Evolutionary conservation across 2,329 filamentous ascomycete genomes (phyloP).

Genomic region (Monilinia polystroma): DNA sequence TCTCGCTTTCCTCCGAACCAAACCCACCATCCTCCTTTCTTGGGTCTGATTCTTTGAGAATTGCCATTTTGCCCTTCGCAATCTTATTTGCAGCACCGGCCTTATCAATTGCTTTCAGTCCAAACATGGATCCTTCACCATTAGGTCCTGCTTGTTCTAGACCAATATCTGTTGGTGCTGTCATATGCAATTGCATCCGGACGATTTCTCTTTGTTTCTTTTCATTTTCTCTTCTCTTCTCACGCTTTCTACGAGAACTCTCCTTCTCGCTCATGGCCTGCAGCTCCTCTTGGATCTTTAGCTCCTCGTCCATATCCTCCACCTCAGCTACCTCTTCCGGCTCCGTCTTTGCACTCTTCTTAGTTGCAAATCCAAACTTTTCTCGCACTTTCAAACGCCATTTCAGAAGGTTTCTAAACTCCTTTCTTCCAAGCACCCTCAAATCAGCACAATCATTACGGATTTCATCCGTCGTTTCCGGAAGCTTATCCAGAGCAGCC

Average conservation of each 20-base stretch:
- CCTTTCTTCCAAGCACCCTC: slow-evolving; percentile 87
- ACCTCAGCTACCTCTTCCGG: slow-evolving; percentile 71
- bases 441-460: slow-evolving; percentile 76
- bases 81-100: slow-evolving; percentile 67
- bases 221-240: slow-evolving; percentile 86
- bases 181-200: slow-evolving; percentile 98
- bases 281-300: slow-evolving; percentile 84
- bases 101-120: slow-evolving; percentile 77
- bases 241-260: slow-evolving; percentile 72
- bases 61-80: slow-evolving; percentile 75
- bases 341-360: slow-evolving; percentile 49
- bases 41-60: slow-evolving; percentile 56
- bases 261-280: slow-evolving; percentile 80
- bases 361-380: slow-evolving; percentile 81
- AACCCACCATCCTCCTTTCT: slow-evolving; percentile 62
- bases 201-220: slow-evolving; percentile 90
- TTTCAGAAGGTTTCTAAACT: slow-evolving; percentile 84
- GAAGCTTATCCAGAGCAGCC: slow-evolving; percentile 79
- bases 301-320: slow-evolving; percentile 90
- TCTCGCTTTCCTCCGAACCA: slow-evolving; percentile 56
- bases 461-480: slow-evolving; percentile 84
- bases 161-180: slow-evolving; percentile 91
- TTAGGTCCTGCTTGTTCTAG: slow-evolving; percentile 79
- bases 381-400: slow-evolving; percentile 91
- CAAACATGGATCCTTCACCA: slow-evolving; percentile 83